These are phyloP conservation scores for Eucalyptus sp. DNA, from an alignment of 345 rosid species.

Conservation along the genomic window DNA sequence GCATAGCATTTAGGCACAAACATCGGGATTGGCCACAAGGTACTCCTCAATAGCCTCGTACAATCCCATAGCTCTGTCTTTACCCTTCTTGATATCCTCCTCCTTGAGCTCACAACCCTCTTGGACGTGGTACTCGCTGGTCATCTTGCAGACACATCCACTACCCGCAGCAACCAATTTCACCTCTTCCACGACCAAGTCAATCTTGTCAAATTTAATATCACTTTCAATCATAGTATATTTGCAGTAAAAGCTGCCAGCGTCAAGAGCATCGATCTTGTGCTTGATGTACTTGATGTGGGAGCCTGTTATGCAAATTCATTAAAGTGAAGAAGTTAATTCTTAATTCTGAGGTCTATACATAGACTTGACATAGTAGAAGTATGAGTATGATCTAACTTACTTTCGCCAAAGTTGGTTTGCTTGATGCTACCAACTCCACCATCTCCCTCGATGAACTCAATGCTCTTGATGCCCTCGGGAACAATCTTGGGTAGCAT, in stretches of 20 bases:
- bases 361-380: background rate
- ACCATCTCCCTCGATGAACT: background rate
- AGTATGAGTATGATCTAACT: background rate
- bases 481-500: background rate
- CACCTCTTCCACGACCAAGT: background rate
- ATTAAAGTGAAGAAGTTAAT: background rate
- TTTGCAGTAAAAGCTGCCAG: background rate
- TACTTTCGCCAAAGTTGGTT: background rate
- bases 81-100: conserved; percentile 3
- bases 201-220: background rate
- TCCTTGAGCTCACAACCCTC: background rate
- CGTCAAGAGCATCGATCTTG: background rate
- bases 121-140: background rate
- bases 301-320: background rate
- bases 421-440: background rate
- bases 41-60: conserved; percentile 11
- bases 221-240: conserved; percentile 1
- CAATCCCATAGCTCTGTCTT: conserved; percentile 5
- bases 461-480: background rate
- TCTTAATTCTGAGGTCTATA: rapidly evolving
- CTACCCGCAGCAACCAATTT: background rate
- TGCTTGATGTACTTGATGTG: background rate
- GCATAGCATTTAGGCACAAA: background rate
- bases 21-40: conserved; percentile 13
- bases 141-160: background rate